Conservation (phyloP, 179 eudicot species). For the Patellifolia procumbens region DNA sequence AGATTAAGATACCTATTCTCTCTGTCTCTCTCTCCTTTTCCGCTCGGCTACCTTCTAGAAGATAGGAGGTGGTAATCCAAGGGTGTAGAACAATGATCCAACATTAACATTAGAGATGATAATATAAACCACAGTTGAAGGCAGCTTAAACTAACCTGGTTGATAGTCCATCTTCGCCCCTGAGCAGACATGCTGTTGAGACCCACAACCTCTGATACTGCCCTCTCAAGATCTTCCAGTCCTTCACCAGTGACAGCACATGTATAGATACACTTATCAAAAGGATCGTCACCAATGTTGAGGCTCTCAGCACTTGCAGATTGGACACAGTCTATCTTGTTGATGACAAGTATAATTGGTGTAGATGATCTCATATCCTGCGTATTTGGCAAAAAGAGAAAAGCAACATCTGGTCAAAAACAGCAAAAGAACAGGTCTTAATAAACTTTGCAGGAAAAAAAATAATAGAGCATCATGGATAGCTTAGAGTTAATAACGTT, state of each 20-base stretch:
- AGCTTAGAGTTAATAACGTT: not conserved
- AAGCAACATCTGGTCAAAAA: not conserved
- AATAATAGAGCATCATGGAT: not conserved
- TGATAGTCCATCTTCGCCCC: conserved; percentile 84
- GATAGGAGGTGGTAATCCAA: not conserved
- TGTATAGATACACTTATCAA: conserved; percentile 61
- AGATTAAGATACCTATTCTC: not conserved
- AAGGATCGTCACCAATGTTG: conserved; percentile 31
- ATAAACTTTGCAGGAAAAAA: not conserved
- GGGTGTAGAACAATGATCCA: not conserved
- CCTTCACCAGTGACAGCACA: conserved; percentile 96
- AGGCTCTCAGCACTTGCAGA: conserved; percentile 44
- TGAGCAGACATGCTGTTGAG: conserved; percentile 62
- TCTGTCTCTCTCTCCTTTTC: not conserved
- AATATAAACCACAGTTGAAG: not conserved
- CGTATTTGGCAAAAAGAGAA: conserved; percentile 10
- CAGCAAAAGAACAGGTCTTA: not conserved
- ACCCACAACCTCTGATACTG: conserved; percentile 76
- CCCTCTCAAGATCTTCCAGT: conserved; percentile 65
- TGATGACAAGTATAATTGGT: conserved; percentile 82
- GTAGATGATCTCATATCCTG: conserved; percentile 48
- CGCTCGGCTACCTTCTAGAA: not conserved
- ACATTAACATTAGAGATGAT: not conserved
- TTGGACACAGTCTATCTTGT: conserved; percentile 78
- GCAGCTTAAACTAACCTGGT: conserved; percentile 59